These are phyloP conservation scores for Salix caprea DNA, from an alignment of 345 rosid genomes.

Conservation along the genomic window DNA sequence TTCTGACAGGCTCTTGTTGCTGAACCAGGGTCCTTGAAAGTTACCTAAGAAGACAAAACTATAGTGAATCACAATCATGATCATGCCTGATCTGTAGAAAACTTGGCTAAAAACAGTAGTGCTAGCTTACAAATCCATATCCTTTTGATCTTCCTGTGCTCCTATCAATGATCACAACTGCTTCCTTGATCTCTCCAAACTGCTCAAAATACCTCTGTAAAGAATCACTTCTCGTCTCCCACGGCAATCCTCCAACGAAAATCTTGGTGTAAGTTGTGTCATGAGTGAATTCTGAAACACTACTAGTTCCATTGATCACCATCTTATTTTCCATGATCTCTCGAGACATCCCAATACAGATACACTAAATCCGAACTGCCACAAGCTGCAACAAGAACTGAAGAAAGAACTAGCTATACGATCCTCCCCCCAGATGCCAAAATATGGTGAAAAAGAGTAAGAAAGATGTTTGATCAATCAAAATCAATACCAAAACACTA, in stretches of 20 bases:
- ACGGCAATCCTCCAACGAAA: slow-evolving; percentile 47
- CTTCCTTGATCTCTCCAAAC: slow-evolving; percentile 40
- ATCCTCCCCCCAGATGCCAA: background rate
- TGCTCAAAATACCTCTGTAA: slow-evolving; percentile 28
- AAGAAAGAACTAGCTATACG: background rate
- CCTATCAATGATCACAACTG: slow-evolving; percentile 37
- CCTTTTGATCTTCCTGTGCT: slow-evolving; percentile 31
- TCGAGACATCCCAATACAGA: background rate
- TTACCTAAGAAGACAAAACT: background rate
- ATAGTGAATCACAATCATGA: background rate
- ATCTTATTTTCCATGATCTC: background rate
- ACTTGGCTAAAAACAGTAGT: background rate
- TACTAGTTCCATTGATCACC: background rate
- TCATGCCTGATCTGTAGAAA: background rate
- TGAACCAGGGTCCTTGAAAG: background rate
- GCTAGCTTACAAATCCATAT: slow-evolving; percentile 23
- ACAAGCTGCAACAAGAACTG: background rate
- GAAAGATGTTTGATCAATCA: background rate
- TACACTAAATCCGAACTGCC: background rate
- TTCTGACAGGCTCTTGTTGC: background rate
- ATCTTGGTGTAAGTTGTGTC: slow-evolving; percentile 28
- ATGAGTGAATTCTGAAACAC: background rate
- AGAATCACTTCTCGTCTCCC: slow-evolving; percentile 37
- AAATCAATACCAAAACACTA: background rate
- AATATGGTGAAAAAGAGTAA: background rate